Evolutionary conservation across 768 basidiomycete genomes (phyloP).

Genomic region (Auricularia auricula-judae): DNA sequence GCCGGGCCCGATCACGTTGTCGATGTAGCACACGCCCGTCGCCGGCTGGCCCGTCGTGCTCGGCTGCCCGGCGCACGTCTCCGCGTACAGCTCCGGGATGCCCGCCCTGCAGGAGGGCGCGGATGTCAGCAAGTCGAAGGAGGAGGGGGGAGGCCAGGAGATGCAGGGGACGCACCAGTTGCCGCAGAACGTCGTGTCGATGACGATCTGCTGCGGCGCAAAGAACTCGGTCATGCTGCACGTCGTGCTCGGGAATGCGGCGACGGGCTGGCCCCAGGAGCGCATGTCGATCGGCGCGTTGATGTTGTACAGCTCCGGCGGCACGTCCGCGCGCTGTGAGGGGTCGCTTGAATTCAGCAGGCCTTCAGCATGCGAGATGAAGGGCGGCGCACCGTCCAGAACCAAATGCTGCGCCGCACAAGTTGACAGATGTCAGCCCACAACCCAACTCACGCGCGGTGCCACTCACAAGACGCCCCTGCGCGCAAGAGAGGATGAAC

Average conservation of each 20-base stretch:
- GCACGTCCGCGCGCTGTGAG: slow-evolving; percentile 1
- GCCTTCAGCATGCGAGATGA: too few relatives aligned
- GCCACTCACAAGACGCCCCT: slow-evolving; percentile 36
- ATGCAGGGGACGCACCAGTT: slow-evolving; percentile 24
- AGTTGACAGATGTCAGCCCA: neutral
- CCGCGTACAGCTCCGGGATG: slow-evolving; percentile 27
- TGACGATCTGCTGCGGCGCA: slow-evolving; percentile 36
- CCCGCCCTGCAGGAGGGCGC: slow-evolving; percentile 33
- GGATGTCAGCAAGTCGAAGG: too few relatives aligned
- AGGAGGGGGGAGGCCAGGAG: neutral
- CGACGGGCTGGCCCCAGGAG: slow-evolving; percentile 36
- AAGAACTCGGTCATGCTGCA: slow-evolving; percentile 38
- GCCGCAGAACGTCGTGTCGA: slow-evolving; percentile 48
- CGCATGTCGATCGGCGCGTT: slow-evolving; percentile 21
- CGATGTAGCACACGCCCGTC: slow-evolving; percentile 28
- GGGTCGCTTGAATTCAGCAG: neutral
- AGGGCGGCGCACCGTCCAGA: slow-evolving; percentile 17
- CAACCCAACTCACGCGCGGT: neutral
- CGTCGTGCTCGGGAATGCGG: slow-evolving; percentile 26
- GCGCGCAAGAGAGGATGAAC: neutral
- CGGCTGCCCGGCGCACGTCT: slow-evolving; percentile 24
- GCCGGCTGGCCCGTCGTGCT: slow-evolving; percentile 8
- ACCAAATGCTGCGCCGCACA: slow-evolving; percentile 21
- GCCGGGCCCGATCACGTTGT: slow-evolving; percentile 44
- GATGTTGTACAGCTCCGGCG: neutral